These are phyloP conservation scores for Podaxis sp. DNA, from an alignment of 768 basidiomycete species.

Conservation along the genomic window DNA sequence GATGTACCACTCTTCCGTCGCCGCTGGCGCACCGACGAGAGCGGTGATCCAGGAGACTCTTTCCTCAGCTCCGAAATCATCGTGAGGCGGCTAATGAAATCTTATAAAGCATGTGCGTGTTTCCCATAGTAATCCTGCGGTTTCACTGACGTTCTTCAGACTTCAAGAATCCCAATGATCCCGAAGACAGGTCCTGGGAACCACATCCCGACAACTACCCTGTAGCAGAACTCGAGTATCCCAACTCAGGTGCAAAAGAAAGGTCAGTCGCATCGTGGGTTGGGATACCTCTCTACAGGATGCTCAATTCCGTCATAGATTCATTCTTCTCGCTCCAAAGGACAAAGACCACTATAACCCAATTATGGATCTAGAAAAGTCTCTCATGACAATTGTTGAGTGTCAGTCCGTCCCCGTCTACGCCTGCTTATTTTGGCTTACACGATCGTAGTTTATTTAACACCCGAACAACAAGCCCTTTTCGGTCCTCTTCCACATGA, in stretches of 20 bases:
- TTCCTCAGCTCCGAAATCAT: slow-evolving; percentile 67
- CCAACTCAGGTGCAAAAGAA: slow-evolving; percentile 68
- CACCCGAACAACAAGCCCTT: slow-evolving; percentile 57
- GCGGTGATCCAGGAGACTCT: slow-evolving; percentile 48
- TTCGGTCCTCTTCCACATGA: slow-evolving; percentile 68
- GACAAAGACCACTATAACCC: slow-evolving; percentile 89
- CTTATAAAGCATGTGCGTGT: slow-evolving; percentile 62
- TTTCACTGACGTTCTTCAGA: slow-evolving; percentile 40
- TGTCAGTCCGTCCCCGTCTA: slow-evolving; percentile 38
- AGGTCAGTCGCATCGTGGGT: slow-evolving; percentile 40
- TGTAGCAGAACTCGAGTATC: slow-evolving; percentile 75
- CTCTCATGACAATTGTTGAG: slow-evolving; percentile 71
- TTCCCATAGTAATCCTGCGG: not conserved
- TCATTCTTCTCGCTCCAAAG: slow-evolving; percentile 74
- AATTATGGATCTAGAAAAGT: slow-evolving; percentile 73
- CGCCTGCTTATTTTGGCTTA: not conserved
- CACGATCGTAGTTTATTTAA: slow-evolving; percentile 51
- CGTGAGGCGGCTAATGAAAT: slow-evolving; percentile 59
- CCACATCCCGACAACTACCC: slow-evolving; percentile 62
- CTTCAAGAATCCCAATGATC: slow-evolving; percentile 68
- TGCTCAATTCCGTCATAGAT: slow-evolving; percentile 41
- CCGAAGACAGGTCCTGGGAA: slow-evolving; percentile 61
- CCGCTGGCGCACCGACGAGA: slow-evolving; percentile 51
- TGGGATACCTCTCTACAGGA: not conserved
- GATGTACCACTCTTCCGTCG: slow-evolving; percentile 37